phyloP scores from a whole-genome alignment of 305 asterid species.

The Fraxinus baroniana region DNA sequence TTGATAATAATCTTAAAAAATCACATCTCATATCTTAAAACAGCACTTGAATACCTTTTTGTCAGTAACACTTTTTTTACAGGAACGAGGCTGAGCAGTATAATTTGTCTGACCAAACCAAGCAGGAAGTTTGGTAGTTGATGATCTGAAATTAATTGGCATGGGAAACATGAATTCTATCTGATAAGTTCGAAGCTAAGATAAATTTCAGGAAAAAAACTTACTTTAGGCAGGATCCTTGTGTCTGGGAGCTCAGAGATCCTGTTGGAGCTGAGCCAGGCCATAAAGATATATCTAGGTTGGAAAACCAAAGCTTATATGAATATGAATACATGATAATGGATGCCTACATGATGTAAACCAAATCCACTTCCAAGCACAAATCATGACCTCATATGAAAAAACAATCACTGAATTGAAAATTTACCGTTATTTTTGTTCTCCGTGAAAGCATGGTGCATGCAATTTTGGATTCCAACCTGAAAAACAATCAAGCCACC shows the following conservation, averaged over 20 bases:
- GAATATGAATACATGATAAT: neutral
- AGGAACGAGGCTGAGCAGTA: conserved; percentile 30
- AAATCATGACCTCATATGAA: neutral
- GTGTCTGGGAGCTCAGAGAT: conserved; percentile 31
- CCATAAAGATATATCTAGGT: conserved; percentile 41
- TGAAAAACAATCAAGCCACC: conserved; percentile 27
- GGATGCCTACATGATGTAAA: neutral
- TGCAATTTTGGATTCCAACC: conserved; percentile 35
- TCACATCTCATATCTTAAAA: neutral
- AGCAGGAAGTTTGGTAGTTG: conserved; percentile 33
- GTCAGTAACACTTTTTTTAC: conserved; percentile 11
- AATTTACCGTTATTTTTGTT: conserved; percentile 37
- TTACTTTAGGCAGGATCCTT: conserved; percentile 36
- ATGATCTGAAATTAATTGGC: conserved; percentile 29
- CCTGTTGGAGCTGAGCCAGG: conserved; percentile 30
- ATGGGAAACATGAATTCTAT: conserved; percentile 14
- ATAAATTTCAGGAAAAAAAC: conserved; percentile 10
- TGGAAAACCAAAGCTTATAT: conserved; percentile 18
- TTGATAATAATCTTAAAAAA: neutral
- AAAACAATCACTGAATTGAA: conserved; percentile 1
- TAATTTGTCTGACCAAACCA: conserved; percentile 32
- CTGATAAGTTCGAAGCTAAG: conserved; percentile 3
- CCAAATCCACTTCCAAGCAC: conserved; percentile 8
- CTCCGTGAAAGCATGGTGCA: conserved; percentile 24
- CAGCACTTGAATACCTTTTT: conserved; percentile 40